Evolutionary conservation across 1,139 yeast genomes (phyloP).

Genomic region (Yamadazyma taylorii): DNA sequence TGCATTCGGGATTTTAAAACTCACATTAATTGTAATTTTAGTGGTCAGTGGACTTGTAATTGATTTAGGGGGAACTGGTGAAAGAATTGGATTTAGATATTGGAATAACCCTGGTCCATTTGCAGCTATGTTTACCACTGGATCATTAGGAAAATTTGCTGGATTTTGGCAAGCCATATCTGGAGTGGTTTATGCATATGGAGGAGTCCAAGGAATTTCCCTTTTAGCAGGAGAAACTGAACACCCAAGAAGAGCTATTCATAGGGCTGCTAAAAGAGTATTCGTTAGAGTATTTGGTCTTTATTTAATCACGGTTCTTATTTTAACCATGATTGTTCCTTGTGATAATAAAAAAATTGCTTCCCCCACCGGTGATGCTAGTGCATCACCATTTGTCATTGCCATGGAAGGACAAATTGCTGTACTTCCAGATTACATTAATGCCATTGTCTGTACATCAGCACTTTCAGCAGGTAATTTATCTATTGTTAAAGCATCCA

Average conservation of each 20-base stretch:
- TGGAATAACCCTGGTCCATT: slow-evolving; percentile 48
- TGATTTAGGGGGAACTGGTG: slow-evolving; percentile 40
- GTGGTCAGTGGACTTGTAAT: slow-evolving; percentile 42
- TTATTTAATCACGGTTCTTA: slow-evolving; percentile 47
- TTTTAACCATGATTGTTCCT: slow-evolving; percentile 48
- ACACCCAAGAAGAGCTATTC: slow-evolving; percentile 65
- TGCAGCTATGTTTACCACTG: slow-evolving; percentile 53
- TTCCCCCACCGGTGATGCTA: slow-evolving; percentile 28
- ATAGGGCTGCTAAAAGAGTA: slow-evolving; percentile 71
- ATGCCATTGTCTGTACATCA: slow-evolving; percentile 51
- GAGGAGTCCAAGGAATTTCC: slow-evolving; percentile 56
- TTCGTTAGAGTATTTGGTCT: slow-evolving; percentile 68
- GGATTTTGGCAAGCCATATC: slow-evolving; percentile 77
- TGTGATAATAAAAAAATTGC: slow-evolving; percentile 34
- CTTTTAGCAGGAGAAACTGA: slow-evolving; percentile 84
- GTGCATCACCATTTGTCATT: slow-evolving; percentile 43
- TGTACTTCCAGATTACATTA: slow-evolving; percentile 49
- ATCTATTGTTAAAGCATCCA: slow-evolving; percentile 51
- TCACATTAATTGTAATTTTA: slow-evolving; percentile 55
- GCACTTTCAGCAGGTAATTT: slow-evolving; percentile 55
- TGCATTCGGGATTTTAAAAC: slow-evolving; percentile 41
- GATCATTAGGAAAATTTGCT: slow-evolving; percentile 59
- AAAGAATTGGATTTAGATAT: slow-evolving; percentile 39
- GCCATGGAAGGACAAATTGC: slow-evolving; percentile 39
- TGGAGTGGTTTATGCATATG: slow-evolving; percentile 80